These are phyloP conservation scores for Cyamopsis tetragonoloba DNA, from an alignment of 306 rosid genomes.

Conservation along the genomic window DNA sequence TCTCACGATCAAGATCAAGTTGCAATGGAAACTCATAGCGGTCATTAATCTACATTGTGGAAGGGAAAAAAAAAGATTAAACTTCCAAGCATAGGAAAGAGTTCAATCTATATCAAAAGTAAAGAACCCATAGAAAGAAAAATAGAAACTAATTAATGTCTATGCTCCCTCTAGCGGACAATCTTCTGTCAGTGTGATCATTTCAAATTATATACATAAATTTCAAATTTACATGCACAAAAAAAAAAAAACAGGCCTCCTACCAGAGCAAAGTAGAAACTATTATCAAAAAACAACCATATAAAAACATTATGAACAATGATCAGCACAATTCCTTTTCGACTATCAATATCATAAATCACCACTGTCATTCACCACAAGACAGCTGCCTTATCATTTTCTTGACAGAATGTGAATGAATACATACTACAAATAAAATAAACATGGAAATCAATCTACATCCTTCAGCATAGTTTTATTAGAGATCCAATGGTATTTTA, in stretches of 20 bases:
- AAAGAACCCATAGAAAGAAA: neutral
- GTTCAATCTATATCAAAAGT: constrained; percentile 11
- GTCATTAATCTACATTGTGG: constrained; percentile 71
- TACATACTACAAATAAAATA: neutral
- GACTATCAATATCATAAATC: neutral
- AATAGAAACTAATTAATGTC: neutral
- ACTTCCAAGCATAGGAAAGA: neutral
- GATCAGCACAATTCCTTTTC: neutral
- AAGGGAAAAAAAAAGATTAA: neutral
- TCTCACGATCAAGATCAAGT: constrained; percentile 92
- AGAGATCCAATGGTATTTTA: constrained; percentile 12
- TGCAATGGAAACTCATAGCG: constrained; percentile 97
- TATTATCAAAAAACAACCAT: neutral
- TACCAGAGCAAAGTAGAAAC: neutral
- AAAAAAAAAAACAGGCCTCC: neutral
- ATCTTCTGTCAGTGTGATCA: neutral
- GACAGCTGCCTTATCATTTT: neutral
- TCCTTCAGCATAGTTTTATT: constrained; percentile 9
- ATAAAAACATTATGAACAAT: neutral
- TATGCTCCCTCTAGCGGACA: constrained; percentile 11
- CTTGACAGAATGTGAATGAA: neutral
- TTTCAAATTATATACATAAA: constrained; percentile 9
- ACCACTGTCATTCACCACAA: neutral
- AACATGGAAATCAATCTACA: constrained; percentile 7
- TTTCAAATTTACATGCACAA: neutral